Percentiles rank a stretch among this genome's conserved stretches.
phyloP scores from a whole-genome alignment of 495 filamentous ascomycete species.

The Penicillium atrosanguineum region DNA sequence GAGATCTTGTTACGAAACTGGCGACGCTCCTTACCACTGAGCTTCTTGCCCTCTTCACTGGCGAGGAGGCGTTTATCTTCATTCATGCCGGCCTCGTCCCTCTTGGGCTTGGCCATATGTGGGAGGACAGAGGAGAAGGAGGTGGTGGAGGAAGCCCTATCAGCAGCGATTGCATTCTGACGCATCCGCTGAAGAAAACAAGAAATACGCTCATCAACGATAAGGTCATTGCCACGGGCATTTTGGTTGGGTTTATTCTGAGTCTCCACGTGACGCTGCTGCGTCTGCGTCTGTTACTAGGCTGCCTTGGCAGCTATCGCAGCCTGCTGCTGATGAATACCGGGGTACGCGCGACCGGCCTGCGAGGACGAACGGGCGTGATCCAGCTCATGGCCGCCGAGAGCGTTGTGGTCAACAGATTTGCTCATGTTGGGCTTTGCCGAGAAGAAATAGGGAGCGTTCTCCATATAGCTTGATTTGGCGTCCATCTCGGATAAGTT shows the following conservation, averaged over 20 bases:
- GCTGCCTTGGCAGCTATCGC: conserved; percentile 71
- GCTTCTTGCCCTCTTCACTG: conserved; percentile 95
- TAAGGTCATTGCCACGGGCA: conserved; percentile 57
- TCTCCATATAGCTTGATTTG: conserved; percentile 59
- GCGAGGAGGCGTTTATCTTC: conserved; percentile 93
- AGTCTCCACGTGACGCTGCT: conserved; percentile 32
- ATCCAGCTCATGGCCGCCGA: conserved; percentile 56
- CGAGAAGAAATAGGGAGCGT: conserved; percentile 49
- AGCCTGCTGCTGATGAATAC: conserved; percentile 88
- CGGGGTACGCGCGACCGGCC: conserved; percentile 75
- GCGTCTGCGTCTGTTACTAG: conserved; percentile 59
- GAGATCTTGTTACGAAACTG: conserved; percentile 98
- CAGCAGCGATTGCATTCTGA: conserved; percentile 56
- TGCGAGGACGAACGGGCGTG: conserved; percentile 48
- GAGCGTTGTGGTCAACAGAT: conserved; percentile 68
- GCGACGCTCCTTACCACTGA: conserved; percentile 88
- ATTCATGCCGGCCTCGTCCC: conserved; percentile 98
- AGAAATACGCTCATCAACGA: conserved; percentile 82
- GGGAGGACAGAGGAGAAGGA: conserved; percentile 41
- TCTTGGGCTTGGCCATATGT: conserved; percentile 63
- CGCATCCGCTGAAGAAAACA: conserved; percentile 83
- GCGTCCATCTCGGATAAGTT: conserved; percentile 56
- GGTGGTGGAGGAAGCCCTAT: conserved; percentile 47
- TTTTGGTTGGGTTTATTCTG: conserved; percentile 36
- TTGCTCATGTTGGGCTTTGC: conserved; percentile 41